Evolutionary conservation across 192 early-diverging fungal genomes (phyloP), one percentile per base, ranked within the genome.

Genomic region (Rhizophagus clarus): DNA sequence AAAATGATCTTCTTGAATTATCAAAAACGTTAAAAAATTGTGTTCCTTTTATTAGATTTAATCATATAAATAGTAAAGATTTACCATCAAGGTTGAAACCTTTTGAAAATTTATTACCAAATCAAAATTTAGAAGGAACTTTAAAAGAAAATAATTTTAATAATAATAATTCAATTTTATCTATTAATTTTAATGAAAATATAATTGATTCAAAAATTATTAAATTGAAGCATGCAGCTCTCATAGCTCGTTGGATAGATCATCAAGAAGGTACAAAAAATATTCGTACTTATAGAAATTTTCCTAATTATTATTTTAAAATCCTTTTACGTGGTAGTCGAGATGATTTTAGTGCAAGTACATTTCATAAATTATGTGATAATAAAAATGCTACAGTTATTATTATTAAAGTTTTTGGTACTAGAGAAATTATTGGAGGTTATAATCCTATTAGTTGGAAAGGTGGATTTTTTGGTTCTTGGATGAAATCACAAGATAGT

Each of bases 221-320:
- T 17, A 75, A 75, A 42, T n/a, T 62, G 17, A 75, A 75, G 14
- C 74, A 75, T 32, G 74, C 60, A 3, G 20, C 56, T 10, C 56
- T 62, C 32, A 61, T 75, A 31, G 22, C 74, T 37, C 29, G n/a
- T 75, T 75, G 74, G 74, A 75, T 75, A 37, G 74, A 37, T 61
- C 29, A 45, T 32, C 20, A 61, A 61, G 74, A 75, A 40, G 56
- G 62, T n/a, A 72, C 9, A 14, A 31, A 75, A 4, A 34, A 34
- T 8, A 32, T 11, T 37, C 61, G 8, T 24, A 4, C 12, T 5
- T 62, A 40, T 60, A 34, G 49, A 22, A 37, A 28, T 26, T 22
- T 14, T 34, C 49, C 61, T 22, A 37, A 17, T 60, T 34, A 61
- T 34, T 7, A 60, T 20, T 75, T 75, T n/a, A 29, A 37, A 37